These are phyloP conservation scores for Nicotiana paniculata DNA, from an alignment of 257 asterid genomes.

Conservation along the genomic window DNA sequence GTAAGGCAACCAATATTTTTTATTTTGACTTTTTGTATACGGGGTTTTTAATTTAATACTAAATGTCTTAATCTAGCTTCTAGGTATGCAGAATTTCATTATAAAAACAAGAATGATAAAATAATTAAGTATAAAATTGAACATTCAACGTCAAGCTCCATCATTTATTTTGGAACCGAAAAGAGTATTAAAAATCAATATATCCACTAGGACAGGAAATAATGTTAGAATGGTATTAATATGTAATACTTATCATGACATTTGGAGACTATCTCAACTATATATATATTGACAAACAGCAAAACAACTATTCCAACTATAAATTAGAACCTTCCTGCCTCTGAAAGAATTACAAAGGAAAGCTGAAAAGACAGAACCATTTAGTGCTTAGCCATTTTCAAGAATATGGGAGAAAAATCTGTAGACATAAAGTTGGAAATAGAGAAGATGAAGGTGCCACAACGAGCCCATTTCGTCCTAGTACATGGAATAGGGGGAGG, in stretches of 20 bases:
- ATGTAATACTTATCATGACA: neutral
- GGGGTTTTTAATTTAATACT: neutral
- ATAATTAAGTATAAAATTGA: neutral
- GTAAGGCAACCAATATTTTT: neutral
- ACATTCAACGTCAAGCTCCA: neutral
- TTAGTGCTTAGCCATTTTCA: no score
- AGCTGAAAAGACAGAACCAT: neutral
- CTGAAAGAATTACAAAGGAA: neutral
- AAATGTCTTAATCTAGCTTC: neutral
- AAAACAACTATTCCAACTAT: neutral
- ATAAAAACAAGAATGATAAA: neutral
- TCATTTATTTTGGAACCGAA: no score
- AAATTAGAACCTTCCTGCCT: neutral
- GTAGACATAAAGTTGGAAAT: neutral
- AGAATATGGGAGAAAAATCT: conserved; percentile 18
- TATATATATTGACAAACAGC: neutral
- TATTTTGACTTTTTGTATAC: neutral
- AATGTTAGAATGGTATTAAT: neutral
- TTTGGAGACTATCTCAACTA: neutral
- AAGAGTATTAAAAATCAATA: neutral
- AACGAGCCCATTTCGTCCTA: conserved; percentile 55
- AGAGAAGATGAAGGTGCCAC: neutral
- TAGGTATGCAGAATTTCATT: neutral
- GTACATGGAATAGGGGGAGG: conserved; percentile 71
- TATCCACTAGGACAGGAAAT: neutral